Percentiles rank a stretch among this genome's conserved stretches.
These are phyloP conservation scores for Tuber umbilicatum DNA, from an alignment of 495 filamentous ascomycete species.

Conservation along the genomic window DNA sequence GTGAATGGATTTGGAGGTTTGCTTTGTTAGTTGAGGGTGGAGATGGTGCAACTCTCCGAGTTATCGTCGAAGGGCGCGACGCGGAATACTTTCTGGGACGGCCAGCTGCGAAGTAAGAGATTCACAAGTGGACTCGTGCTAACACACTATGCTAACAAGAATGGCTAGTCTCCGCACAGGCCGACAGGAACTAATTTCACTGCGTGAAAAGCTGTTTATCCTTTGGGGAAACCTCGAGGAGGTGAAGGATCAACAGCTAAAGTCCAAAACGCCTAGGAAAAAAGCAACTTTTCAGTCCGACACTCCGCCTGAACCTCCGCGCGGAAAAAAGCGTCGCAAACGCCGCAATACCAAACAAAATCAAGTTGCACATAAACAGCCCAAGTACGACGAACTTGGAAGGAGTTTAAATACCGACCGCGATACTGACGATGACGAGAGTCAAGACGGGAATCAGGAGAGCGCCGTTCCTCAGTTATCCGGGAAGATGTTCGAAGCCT, in stretches of 20 bases:
- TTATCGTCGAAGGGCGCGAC: slow-evolving; percentile 58
- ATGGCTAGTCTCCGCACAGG: slow-evolving; percentile 53
- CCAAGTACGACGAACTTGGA: slow-evolving; percentile 18
- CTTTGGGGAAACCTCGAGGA: slow-evolving; percentile 88
- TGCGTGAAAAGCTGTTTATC: slow-evolving; percentile 66
- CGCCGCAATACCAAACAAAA: slow-evolving; percentile 26
- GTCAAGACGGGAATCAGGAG: slow-evolving; percentile 15
- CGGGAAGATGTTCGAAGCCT: slow-evolving; percentile 43
- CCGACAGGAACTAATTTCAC: slow-evolving; percentile 43
- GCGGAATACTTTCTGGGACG: slow-evolving; percentile 61
- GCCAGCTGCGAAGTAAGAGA: slow-evolving; percentile 60
- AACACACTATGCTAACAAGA: slow-evolving; percentile 15
- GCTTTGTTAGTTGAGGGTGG: slow-evolving; percentile 58
- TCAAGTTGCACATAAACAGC: slow-evolving; percentile 26
- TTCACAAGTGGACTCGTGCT: slow-evolving; percentile 5
- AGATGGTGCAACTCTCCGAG: slow-evolving; percentile 51
- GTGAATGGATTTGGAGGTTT: slow-evolving; percentile 73
- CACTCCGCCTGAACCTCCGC: slow-evolving; percentile 13
- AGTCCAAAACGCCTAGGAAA: slow-evolving; percentile 4
- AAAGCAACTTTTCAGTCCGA: not conserved
- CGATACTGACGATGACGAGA: slow-evolving; percentile 24
- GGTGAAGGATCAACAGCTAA: slow-evolving; percentile 45
- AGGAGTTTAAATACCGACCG: slow-evolving; percentile 29
- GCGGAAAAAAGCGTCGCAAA: slow-evolving; percentile 23
- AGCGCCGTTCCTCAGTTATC: not conserved